Evolutionary conservation across 1,139 yeast species (phyloP), one percentile per base, ranked within the genome.

Genomic region (Nadsonia starkeyi-henricii): DNA sequence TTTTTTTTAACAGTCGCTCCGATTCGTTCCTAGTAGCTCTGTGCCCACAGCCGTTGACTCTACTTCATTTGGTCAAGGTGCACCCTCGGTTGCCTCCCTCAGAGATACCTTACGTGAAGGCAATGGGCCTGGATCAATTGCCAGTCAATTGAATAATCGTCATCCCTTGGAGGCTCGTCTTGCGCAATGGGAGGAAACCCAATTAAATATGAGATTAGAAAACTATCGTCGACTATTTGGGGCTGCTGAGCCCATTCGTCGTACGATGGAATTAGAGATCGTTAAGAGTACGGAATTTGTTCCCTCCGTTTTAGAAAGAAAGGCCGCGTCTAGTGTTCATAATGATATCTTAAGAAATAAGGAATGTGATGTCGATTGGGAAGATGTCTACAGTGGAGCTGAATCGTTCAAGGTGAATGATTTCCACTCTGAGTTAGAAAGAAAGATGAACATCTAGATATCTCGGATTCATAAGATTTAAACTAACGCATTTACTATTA

Each of bases 241-340:
- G 28, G 82, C 94, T 45, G 96, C 94, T 13, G 97, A 85, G 60
- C 95, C 97, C 7, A 79, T 91, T 57, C 81, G 86, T 64, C 77
- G 96, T 62, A 78, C 84, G 28, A 85, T 91, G 85, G 97, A 93
- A 57, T 68, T 85, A 60, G 72, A 76, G 50, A 75, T 86, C 41
- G 82, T 89, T n/a, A 78, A 78, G 45, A 71, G 74, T 47, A 77
- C 85, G n/a, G 86, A 82, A 50, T 78, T 78, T 63, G 77, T 73
- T 55, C 95, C 95, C n/a, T 66, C 73, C 17, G 68, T 78, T 48
- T 78, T 85, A 2, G 39, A 33, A 33, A 33, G 39, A n/a, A 81
- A 79, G 19, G 61, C 74, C 12, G 72, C 69, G 47, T 56, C 71
- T 9, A 69, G 72, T 47, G 55, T 85, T 57, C 95, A 85, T 61